Evolutionary conservation across 768 basidiomycete species (phyloP).

Genomic region (Tricholoma saponaceum): DNA sequence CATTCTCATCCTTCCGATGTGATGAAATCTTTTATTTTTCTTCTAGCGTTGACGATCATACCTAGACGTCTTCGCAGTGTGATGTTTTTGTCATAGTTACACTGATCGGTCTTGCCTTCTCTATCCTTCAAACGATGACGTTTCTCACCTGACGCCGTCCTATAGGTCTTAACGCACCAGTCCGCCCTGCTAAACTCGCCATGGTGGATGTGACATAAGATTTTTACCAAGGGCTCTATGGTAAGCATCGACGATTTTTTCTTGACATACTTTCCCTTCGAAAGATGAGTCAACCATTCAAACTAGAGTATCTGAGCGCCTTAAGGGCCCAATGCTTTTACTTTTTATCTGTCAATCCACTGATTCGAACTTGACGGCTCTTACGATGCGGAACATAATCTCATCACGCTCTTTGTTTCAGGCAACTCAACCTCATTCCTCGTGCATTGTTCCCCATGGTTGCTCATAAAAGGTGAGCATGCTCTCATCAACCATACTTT

Average conservation of each 20-base stretch:
- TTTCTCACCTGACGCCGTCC: background rate
- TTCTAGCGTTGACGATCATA: constrained; percentile 48
- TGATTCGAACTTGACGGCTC: constrained; percentile 33
- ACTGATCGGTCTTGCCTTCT: constrained; percentile 59
- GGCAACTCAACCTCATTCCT: background rate
- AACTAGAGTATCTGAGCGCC: constrained; percentile 93
- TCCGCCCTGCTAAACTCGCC: background rate
- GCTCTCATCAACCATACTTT: constrained; percentile 11
- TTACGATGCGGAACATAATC: background rate
- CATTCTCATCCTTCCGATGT: constrained; percentile 25
- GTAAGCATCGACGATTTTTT: background rate
- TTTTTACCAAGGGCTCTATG: too few species aligned
- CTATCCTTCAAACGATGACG: constrained; percentile 8
- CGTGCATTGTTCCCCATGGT: background rate
- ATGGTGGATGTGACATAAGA: background rate
- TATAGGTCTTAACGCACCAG: background rate
- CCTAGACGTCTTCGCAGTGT: constrained; percentile 54
- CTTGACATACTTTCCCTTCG: constrained; percentile 3
- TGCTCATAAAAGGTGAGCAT: constrained; percentile 30
- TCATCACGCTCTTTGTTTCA: background rate
- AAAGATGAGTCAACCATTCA: constrained; percentile 68
- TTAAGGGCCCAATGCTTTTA: constrained; percentile 63
- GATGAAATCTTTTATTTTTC: constrained; percentile 55
- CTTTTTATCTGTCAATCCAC: constrained; percentile 52
- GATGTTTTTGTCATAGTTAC: constrained; percentile 85